Conservation (phyloP, 139 green algal species). For the Tetraselmis chui region DNA sequence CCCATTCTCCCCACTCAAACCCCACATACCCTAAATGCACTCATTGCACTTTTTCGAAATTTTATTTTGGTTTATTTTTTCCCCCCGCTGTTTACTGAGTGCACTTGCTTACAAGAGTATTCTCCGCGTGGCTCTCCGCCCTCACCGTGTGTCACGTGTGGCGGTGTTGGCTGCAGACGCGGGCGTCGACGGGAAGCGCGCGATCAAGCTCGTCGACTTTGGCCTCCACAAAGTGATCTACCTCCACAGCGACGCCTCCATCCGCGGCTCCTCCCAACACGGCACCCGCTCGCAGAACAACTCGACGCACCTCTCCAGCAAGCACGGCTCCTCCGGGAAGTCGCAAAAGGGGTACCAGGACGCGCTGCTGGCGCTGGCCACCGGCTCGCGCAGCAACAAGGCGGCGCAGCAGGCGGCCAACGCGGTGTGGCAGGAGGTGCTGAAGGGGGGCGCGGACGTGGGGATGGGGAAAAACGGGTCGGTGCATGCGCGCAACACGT, state of each 20-base stretch:
- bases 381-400: not conserved
- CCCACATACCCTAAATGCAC: too few relatives aligned
- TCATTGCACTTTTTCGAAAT: too few relatives aligned
- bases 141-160: too few relatives aligned
- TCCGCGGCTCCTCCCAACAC: not conserved
- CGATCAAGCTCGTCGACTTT: not conserved
- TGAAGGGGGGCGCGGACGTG: not conserved
- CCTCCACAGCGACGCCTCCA: not conserved
- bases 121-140: too few relatives aligned
- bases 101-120: too few relatives aligned
- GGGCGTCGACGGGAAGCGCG: too few relatives aligned
- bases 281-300: not conserved
- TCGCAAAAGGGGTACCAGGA: too few relatives aligned
- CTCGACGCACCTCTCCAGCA: not conserved
- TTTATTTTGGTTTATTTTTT: too few relatives aligned
- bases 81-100: too few relatives aligned
- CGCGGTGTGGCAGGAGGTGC: not conserved
- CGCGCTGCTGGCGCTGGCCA: not conserved
- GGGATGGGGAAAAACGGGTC: not conserved
- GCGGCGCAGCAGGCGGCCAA: not conserved
- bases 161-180: too few relatives aligned
- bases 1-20: too few relatives aligned
- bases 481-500: not conserved
- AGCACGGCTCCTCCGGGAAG: not conserved
- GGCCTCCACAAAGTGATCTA: not conserved